These are phyloP conservation scores for Termitomyces sp. DNA, from an alignment of 768 basidiomycete genomes.

Conservation along the genomic window DNA sequence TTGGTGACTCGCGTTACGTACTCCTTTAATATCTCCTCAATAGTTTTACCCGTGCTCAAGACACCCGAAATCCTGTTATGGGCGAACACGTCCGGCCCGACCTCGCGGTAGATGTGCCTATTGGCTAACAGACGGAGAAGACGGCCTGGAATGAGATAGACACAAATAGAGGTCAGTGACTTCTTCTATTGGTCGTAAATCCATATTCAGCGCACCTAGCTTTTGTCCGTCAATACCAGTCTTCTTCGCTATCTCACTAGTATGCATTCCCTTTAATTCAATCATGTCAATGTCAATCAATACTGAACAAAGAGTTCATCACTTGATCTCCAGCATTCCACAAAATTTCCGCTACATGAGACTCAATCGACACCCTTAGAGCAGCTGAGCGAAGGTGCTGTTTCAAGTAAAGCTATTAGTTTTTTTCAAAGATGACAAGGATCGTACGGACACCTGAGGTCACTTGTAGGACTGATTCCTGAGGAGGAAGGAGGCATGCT, in stretches of 20 bases:
- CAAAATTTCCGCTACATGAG: slow-evolving; percentile 29
- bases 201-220: slow-evolving; percentile 26
- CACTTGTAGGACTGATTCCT: slow-evolving; percentile 20
- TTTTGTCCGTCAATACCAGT: slow-evolving; percentile 31
- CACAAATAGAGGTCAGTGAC: not conserved
- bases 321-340: slow-evolving; percentile 32
- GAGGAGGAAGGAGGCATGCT: slow-evolving; percentile 27
- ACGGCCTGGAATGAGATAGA: slow-evolving; percentile 21
- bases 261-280: slow-evolving; percentile 31
- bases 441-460: slow-evolving; percentile 23
- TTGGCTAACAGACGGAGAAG: slow-evolving; percentile 33
- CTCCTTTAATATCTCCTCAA: slow-evolving; percentile 25
- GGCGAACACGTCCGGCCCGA: slow-evolving; percentile 32
- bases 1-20: slow-evolving; percentile 13
- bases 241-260: slow-evolving; percentile 34
- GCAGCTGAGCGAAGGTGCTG: slow-evolving; percentile 26
- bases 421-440: not conserved
- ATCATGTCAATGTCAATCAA: not conserved
- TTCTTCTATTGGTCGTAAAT: not conserved
- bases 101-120: slow-evolving; percentile 35
- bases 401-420: not conserved
- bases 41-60: slow-evolving; percentile 29
- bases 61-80: slow-evolving; percentile 33
- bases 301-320: not conserved
- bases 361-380: slow-evolving; percentile 23